These are phyloP conservation scores for Xylaria venustula DNA, from an alignment of 495 filamentous ascomycete species.

Conservation along the genomic window DNA sequence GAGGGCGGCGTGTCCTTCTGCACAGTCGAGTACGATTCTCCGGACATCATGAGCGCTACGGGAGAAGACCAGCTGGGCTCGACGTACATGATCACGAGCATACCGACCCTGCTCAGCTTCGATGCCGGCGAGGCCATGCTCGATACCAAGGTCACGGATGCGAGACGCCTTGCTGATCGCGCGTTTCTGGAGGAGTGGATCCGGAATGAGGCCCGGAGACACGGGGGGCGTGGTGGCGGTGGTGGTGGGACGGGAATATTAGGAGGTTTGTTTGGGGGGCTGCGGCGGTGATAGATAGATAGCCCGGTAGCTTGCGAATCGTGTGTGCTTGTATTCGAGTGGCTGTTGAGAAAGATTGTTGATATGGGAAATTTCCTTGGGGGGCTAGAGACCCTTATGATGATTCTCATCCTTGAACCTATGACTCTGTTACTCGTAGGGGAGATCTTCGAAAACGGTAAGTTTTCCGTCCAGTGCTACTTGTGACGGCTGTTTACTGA, in stretches of 20 bases:
- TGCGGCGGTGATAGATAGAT: slow-evolving; percentile 26
- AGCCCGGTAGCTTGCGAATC: too few species aligned
- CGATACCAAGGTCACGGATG: slow-evolving; percentile 52
- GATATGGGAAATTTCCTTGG: too few species aligned
- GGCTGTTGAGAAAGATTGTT: too few species aligned
- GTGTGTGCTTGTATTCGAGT: too few species aligned
- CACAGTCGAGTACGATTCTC: slow-evolving; percentile 63
- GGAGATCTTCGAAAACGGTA: too few species aligned
- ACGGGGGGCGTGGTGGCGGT: slow-evolving; percentile 46
- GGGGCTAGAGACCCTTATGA: too few species aligned
- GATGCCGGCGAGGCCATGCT: slow-evolving; percentile 58
- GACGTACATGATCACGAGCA: slow-evolving; percentile 59
- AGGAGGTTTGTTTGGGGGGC: slow-evolving; percentile 46
- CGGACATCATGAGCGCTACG: slow-evolving; percentile 45
- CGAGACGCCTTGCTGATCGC: slow-evolving; percentile 52
- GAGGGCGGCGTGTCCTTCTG: slow-evolving; percentile 60
- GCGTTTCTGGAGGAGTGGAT: slow-evolving; percentile 62
- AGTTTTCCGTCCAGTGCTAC: too few species aligned
- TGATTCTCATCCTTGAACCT: too few species aligned
- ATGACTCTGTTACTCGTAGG: too few species aligned
- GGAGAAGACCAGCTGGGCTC: slow-evolving; percentile 44
- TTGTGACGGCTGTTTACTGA: too few species aligned
- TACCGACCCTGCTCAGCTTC: slow-evolving; percentile 70
- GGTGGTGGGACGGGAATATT: slow-evolving; percentile 35
- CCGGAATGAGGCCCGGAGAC: slow-evolving; percentile 52